Base-by-base conservation (phyloP, 108 stramenopile species). In the Thalassiosira profunda region DNA sequence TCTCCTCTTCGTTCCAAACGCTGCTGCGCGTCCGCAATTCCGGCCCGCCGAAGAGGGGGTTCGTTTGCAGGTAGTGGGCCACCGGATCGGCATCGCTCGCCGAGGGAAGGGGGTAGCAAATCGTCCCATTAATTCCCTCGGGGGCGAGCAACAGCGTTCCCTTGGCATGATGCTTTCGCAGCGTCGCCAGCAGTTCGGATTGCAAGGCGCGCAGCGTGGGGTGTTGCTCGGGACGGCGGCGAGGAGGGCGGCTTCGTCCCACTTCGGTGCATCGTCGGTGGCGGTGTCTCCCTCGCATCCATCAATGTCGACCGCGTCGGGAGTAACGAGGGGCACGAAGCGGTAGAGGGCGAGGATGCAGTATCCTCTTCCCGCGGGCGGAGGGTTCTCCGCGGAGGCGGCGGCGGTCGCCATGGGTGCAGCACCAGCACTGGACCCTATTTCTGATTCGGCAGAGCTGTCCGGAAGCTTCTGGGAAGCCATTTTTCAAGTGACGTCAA, bases 91-190 rank as follows among this genome's bases (percentile, higher is more conserved):
- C 10, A 44, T 69, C 33, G 15, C 56, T 55, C 24, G 23, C 28
- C 1, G 42, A 21, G 31, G 35, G 43, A 20, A 28, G 74, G 12
- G 89, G 89, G 72, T 87, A 89, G 28, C 84, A 89, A 76, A 93
- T 87, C 0, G 92, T 93, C 21, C 92, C 92, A 67, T 93, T 93
- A 57, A 93, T 93, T 3, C 92, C 92, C 59, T 93, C 92, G 7
- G 72, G 58, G 1, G 92, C 87, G 1, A 90, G 18, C 63, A 93
- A 48, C 24, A 93, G 34, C 3, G 81, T 86, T n/a, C 91, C 91
- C 48, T 77, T 62, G 5, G 81, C 84, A 17, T 74, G 42, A 41
- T 42, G 51, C 21, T 35, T 17, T 1, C 72, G 44, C 31, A 73
- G 41, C 2, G 54, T 55, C 4, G 52, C 33, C 26, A 57, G 48